These are phyloP conservation scores for Biancaea sappan DNA, from an alignment of 306 rosid genomes.

Conservation along the genomic window DNA sequence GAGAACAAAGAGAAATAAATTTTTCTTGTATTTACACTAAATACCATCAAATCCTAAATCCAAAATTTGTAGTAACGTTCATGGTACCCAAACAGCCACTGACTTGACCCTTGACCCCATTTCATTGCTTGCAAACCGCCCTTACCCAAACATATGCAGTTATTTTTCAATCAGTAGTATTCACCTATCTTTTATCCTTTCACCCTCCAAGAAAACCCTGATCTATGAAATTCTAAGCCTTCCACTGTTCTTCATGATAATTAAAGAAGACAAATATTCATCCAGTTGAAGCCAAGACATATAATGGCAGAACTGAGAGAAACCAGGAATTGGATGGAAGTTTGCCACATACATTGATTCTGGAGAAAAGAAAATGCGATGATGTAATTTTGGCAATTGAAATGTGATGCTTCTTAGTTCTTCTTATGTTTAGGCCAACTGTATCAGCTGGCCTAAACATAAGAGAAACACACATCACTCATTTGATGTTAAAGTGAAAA, in stretches of 20 bases:
- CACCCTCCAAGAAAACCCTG: neutral
- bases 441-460: too few relatives aligned
- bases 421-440: too few relatives aligned
- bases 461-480: too few relatives aligned
- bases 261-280: neutral
- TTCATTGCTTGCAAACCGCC: neutral
- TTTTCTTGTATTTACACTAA: neutral
- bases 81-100: neutral
- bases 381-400: neutral
- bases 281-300: neutral
- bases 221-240: neutral
- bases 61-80: neutral
- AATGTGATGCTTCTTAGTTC: neutral
- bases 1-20: neutral
- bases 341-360: neutral
- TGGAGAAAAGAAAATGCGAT: constrained; percentile 1
- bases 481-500: neutral
- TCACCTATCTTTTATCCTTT: neutral
- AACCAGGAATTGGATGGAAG: neutral
- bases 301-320: neutral
- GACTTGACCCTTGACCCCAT: neutral
- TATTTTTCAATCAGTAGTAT: neutral
- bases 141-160: neutral
- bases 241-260: neutral
- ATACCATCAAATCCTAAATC: neutral